Conservation (phyloP, 2,329 filamentous ascomycete genomes). For the Curvularia verruculosa region DNA sequence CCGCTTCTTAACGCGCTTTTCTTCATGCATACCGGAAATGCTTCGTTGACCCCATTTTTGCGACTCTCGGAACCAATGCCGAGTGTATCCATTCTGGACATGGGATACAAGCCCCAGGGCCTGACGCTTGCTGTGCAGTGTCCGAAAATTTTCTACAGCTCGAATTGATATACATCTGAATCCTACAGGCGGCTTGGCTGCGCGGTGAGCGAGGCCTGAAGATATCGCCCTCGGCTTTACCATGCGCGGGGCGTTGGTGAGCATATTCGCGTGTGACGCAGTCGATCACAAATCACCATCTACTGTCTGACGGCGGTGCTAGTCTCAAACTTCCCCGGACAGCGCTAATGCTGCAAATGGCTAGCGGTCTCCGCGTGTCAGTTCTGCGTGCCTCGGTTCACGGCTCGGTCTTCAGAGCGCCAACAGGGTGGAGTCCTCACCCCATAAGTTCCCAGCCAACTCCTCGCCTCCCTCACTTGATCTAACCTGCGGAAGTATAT, state of each 20-base stretch:
- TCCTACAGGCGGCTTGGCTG: neutral
- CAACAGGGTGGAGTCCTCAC: constrained; percentile 19
- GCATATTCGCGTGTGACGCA: constrained; percentile 27
- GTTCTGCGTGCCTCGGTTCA: constrained; percentile 34
- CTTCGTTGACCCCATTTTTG: neutral
- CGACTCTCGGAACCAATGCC: neutral
- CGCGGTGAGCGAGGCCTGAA: neutral
- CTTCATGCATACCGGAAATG: neutral
- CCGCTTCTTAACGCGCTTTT: neutral
- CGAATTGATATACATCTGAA: neutral
- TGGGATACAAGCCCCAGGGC: neutral
- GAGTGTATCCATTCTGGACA: neutral
- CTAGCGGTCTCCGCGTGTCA: constrained; percentile 22
- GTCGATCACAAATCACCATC: constrained; percentile 9
- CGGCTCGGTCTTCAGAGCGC: constrained; percentile 22
- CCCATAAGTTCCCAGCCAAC: constrained; percentile 22
- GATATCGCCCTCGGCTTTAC: neutral
- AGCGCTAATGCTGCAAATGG: constrained; percentile 10
- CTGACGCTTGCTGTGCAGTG: neutral
- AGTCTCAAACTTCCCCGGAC: constrained; percentile 20
- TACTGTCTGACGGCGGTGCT: neutral
- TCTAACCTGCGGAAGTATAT: neutral
- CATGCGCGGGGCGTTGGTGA: constrained; percentile 10
- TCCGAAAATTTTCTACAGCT: constrained; percentile 4
- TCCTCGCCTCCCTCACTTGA: constrained; percentile 15